Base-by-base conservation (phyloP, 2,329 filamentous ascomycete species). In the Trichoderma breve region DNA sequence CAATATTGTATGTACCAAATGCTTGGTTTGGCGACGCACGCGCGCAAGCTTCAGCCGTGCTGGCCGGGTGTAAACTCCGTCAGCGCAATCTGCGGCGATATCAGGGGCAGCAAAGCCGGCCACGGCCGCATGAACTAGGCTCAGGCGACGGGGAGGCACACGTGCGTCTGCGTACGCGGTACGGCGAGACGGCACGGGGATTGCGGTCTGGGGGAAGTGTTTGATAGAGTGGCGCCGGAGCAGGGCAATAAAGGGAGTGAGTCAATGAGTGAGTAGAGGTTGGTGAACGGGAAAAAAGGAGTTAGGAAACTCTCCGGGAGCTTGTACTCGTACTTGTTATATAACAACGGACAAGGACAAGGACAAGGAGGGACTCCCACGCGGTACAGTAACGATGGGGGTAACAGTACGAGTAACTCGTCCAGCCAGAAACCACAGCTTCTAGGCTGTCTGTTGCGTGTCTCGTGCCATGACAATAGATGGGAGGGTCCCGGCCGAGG, bases 401-500 rank as follows among this genome's bases (percentile, higher is more conserved):
- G 28, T 21, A 14, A 24, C 47, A 24, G 47, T 21, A 53, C 47
- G n/a, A 21, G 47, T 9, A 12, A 58, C 39, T 43, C 39, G 15
- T 7, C 3, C 55, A 32, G 28, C 55, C 55, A 30, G 55, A 58
- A 58, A 32, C 55, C 55, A 58, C n/a, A 15, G 43, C 28, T 55
- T 66, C 63, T 57, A 36, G 51, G 26, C 47, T 67, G 11, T 39
- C 79, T 76, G 80, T 78, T 81, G 81, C 79, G 76, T 80, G 79
- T 81, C 81, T 83, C 80, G 81, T 83, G 81, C 82, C 82, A 83
- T 83, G 76, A 76, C 76, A 80, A 72, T 76, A 76, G 76, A 80
- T 76, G 77, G 78, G 79, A 75, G 72, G 79, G 67, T 71, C 65
- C 65, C 65, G 66, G 74, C 71, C 73, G 76, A 71, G 68, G 76